Evolutionary conservation across 495 filamentous ascomycete genomes (phyloP).

Genomic region (Penicillium subrubescens): DNA sequence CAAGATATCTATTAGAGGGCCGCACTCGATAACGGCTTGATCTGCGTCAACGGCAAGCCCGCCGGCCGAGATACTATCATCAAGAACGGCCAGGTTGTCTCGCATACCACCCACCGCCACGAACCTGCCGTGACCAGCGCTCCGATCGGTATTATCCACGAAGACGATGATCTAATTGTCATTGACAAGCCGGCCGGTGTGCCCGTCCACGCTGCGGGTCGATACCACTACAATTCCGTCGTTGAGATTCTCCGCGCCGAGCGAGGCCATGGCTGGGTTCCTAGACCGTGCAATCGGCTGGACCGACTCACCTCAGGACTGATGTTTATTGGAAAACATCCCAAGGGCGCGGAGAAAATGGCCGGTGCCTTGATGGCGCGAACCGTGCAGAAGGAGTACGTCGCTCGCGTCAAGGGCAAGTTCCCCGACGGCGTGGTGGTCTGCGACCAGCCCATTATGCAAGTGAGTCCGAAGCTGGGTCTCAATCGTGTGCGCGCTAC

Average conservation of each 20-base stretch:
- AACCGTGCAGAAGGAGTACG: conserved; percentile 88
- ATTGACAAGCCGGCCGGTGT: conserved; percentile 96
- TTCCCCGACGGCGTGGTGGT: conserved; percentile 82
- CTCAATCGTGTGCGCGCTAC: conserved; percentile 91
- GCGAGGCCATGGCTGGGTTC: conserved; percentile 66
- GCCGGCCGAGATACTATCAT: conserved; percentile 59
- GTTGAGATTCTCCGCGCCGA: conserved; percentile 90
- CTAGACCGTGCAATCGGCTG: conserved; percentile 88
- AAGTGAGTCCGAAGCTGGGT: conserved; percentile 92
- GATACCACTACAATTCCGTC: conserved; percentile 92
- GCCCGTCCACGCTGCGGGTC: conserved; percentile 90
- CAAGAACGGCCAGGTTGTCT: conserved; percentile 83
- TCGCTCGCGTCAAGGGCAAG: conserved; percentile 85
- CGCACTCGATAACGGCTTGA: conserved; percentile 75
- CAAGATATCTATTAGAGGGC: conserved; percentile 53
- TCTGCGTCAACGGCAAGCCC: conserved; percentile 71
- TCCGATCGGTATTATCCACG: conserved; percentile 79
- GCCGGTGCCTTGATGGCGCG: conserved; percentile 69
- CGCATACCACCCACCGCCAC: conserved; percentile 92
- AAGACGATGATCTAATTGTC: conserved; percentile 88
- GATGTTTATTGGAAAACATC: conserved; percentile 93
- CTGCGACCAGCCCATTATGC: conserved; percentile 91
- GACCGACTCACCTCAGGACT: conserved; percentile 92
- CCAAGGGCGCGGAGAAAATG: conserved; percentile 76
- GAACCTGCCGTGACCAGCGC: conserved; percentile 88